Percentiles rank a stretch among this genome's conserved stretches.
Conservation (phyloP, 768 basidiomycete species). For the Lyophyllum semitale region DNA sequence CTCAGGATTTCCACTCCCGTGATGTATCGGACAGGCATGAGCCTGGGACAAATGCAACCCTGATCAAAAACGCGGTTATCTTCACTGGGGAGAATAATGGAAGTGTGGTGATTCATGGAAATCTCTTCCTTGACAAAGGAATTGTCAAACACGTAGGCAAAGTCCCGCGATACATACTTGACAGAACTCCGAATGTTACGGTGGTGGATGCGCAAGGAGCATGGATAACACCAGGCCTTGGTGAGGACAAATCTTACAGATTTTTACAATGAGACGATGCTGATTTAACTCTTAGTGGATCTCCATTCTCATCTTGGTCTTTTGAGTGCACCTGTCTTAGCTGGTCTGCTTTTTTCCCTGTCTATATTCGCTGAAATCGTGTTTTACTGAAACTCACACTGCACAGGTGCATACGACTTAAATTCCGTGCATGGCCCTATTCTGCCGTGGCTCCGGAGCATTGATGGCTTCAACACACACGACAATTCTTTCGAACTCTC, state of each 20-base stretch:
- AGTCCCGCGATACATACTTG: slow-evolving; percentile 40
- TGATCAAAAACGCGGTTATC: slow-evolving; percentile 73
- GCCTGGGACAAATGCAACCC: slow-evolving; percentile 61
- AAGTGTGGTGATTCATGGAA: slow-evolving; percentile 57
- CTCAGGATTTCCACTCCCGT: slow-evolving; percentile 38
- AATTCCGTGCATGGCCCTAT: slow-evolving; percentile 71
- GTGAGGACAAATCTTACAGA: slow-evolving; percentile 32
- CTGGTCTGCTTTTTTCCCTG: slow-evolving; percentile 32
- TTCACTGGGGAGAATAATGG: slow-evolving; percentile 62
- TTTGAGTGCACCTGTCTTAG: slow-evolving; percentile 59
- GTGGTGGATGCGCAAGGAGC: slow-evolving; percentile 62
- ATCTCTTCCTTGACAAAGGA: slow-evolving; percentile 69
- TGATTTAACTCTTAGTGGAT: slow-evolving; percentile 51
- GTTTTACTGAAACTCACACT: not conserved
- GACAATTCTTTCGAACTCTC: slow-evolving; percentile 74
- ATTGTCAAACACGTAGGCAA: slow-evolving; percentile 61
- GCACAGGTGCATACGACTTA: slow-evolving; percentile 51
- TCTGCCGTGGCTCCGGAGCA: slow-evolving; percentile 75
- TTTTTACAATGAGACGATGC: slow-evolving; percentile 14
- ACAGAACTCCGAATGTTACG: slow-evolving; percentile 44
- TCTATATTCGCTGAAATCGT: not conserved
- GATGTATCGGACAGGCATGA: slow-evolving; percentile 67
- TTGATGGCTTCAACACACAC: slow-evolving; percentile 87
- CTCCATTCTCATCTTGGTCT: slow-evolving; percentile 83
- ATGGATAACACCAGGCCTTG: slow-evolving; percentile 70